Base-by-base conservation (phyloP, 495 filamentous ascomycete species). In the Hapsidospora chrysogenum region DNA sequence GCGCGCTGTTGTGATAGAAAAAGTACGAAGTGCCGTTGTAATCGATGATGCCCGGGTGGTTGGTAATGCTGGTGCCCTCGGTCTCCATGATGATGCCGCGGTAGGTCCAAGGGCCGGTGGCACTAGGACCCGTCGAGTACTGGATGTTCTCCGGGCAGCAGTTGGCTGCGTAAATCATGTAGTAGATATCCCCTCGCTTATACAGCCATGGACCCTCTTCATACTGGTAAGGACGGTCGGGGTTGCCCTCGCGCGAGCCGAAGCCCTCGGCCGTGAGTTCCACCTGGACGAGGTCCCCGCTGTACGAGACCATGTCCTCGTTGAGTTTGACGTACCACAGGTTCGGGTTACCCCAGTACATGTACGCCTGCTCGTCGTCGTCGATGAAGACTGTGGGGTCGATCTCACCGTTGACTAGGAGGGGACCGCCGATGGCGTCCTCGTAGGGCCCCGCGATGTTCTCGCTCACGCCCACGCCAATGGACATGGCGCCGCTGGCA, bases 151-250 rank as follows among this genome's bases (percentile, higher is more conserved):
- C 51, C 25, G 50, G 36, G 28, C 43, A 47, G 37, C 51, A 46
- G 29, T 46, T 43, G 17, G 41, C 48, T 8, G 51, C 43, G 33
- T 47, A 55, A 33, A 43, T 34, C 25, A 50, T 43, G 29, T 56
- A 56, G 35, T 46, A 56, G n/a, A 43, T 40, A 17, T 35, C 40
- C 33, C 48, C 47, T 25, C 51, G 52, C 40, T 54, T 52, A 29
- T 52, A 42, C 1, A 52, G 28, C 51, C 52, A 56, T 8, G 52
- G 51, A 1, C 45, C 51, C 35, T 56, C 51, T n/a, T n/a, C n/a
- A n/a, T n/a, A n/a, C n/a, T n/a, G n/a, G n/a, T n/a, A n/a, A n/a
- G n/a, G n/a, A n/a, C n/a, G n/a, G n/a, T n/a, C n/a, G n/a, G n/a
- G n/a, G n/a, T n/a, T n/a, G n/a, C n/a, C n/a, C n/a, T n/a, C n/a